Evolutionary conservation across 345 rosid species (phyloP).

Genomic region (Trapa bicornis): DNA sequence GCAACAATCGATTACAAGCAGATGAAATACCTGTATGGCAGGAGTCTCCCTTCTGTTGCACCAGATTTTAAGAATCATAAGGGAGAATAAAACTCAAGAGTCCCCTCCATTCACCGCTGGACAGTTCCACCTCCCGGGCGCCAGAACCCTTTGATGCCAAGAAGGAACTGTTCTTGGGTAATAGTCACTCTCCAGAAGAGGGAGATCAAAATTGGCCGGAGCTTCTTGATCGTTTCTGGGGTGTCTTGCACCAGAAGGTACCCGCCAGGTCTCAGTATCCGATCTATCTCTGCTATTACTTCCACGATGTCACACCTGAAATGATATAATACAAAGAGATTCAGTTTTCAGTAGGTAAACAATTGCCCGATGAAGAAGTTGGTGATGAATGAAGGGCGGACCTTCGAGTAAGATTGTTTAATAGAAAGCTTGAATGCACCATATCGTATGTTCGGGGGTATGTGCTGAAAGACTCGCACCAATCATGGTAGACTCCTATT

Average conservation of each 20-base stretch:
- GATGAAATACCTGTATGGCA: no score
- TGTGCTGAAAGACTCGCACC: constrained; percentile 82
- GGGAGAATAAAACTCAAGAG: background rate
- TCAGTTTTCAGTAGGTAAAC: background rate
- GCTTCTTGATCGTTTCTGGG: constrained; percentile 38
- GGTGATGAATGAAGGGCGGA: constrained; percentile 4
- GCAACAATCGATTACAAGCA: no score
- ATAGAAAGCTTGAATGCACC: constrained; percentile 28
- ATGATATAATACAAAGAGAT: background rate
- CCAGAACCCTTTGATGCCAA: constrained; percentile 70
- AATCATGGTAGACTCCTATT: constrained; percentile 77
- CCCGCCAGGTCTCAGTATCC: constrained; percentile 73
- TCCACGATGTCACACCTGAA: constrained; percentile 52
- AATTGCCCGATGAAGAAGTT: no score
- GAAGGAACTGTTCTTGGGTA: constrained; percentile 52
- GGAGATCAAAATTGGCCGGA: constrained; percentile 35
- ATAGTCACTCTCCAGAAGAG: constrained; percentile 58
- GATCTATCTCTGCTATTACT: constrained; percentile 61
- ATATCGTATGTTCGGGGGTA: constrained; percentile 30
- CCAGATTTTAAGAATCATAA: background rate
- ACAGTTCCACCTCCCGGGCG: constrained; percentile 30
- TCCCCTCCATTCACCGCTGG: background rate
- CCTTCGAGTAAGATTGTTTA: constrained; percentile 43
- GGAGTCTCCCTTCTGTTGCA: no score
- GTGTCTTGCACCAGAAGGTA: constrained; percentile 68